phyloP scores from a whole-genome alignment of 2,329 filamentous ascomycete species.

The Xylaria sp. region DNA sequence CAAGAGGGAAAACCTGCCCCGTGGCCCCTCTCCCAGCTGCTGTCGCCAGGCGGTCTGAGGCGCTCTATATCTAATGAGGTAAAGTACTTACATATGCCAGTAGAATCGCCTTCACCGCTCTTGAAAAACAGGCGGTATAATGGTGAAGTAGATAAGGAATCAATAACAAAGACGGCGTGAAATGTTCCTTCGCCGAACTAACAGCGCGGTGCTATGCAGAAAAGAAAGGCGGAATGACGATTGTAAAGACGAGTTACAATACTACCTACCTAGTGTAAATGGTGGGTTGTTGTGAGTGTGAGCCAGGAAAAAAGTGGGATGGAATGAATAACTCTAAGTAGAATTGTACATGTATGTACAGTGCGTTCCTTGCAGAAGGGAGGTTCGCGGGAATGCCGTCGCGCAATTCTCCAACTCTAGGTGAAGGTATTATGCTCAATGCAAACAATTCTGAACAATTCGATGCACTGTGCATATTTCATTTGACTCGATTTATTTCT shows the following conservation, averaged over 20 bases:
- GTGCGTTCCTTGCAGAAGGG: slow-evolving; percentile 22
- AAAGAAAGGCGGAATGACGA: slow-evolving; percentile 17
- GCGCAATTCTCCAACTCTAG: slow-evolving; percentile 20
- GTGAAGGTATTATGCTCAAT: neutral
- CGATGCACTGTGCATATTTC: neutral
- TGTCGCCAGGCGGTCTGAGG: slow-evolving; percentile 38
- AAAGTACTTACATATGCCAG: slow-evolving; percentile 39
- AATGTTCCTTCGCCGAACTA: slow-evolving; percentile 12
- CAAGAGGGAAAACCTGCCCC: slow-evolving; percentile 29
- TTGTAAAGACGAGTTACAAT: neutral
- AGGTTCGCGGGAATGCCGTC: slow-evolving; percentile 33
- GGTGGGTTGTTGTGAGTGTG: neutral
- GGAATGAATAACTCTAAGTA: slow-evolving; percentile 5
- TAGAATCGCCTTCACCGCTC: slow-evolving; percentile 33
- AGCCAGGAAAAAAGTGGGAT: slow-evolving; percentile 24
- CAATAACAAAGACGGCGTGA: slow-evolving; percentile 6
- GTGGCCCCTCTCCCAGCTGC: slow-evolving; percentile 36
- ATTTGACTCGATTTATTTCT: neutral
- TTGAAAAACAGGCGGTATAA: slow-evolving; percentile 33
- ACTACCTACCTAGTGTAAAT: neutral
- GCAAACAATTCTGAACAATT: too few relatives aligned
- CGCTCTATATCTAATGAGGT: slow-evolving; percentile 36
- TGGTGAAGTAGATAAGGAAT: slow-evolving; percentile 6
- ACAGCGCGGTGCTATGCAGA: slow-evolving; percentile 13
- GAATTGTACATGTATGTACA: slow-evolving; percentile 19